Evolutionary conservation across 2,329 filamentous ascomycete genomes (phyloP), one percentile per base, ranked within the genome.

Genomic region (Xylaria sp.): DNA sequence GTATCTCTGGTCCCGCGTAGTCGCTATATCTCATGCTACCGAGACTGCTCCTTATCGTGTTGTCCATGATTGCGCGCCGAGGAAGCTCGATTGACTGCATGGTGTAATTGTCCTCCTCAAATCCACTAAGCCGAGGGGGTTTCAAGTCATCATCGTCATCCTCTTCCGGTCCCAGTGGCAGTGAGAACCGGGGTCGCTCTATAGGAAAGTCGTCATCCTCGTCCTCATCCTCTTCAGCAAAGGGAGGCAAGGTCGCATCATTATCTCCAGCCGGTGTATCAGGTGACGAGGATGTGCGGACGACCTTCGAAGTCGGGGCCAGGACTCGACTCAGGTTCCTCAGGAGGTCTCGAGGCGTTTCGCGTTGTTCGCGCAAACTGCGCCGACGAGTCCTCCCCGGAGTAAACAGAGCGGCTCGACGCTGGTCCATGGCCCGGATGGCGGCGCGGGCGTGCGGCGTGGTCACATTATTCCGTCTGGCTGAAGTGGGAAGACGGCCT

Each of bases 381-480:
- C 82, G 82, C n/a, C 87, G 80, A 19, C 84, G 81, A 56, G 82
- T 82, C 65, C 83, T 83, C 17, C 85, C 86, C 0, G 87, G 87
- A 0, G 87, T 89, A 64, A 87, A 82, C 50, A 87, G 78, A 49
- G 84, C 84, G 2, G 83, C 82, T 43, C 87, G 83, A 4, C 87
- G 84, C 65, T 83, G 81, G 67, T 88, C 82, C 55, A 89, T 79
- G 33, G 86, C 82, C 47, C 84, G 80, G 50, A 82, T 82, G 45
- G 87, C 87, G 11, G 86, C 87, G 68, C 83, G 83, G 49, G 83
- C 86, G 71, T 89, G 87, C 0, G 87, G 87, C 17, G 87, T 89
- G 2, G 81, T 78, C 8, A 78, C 77, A 65, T 73, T 75, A 50
- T 75, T 77, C 52, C 78, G 77, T 43, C 77, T 74, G 2, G 76